These are phyloP conservation scores for Xylaria sp. DNA, from an alignment of 2,329 filamentous ascomycete genomes.

Conservation along the genomic window DNA sequence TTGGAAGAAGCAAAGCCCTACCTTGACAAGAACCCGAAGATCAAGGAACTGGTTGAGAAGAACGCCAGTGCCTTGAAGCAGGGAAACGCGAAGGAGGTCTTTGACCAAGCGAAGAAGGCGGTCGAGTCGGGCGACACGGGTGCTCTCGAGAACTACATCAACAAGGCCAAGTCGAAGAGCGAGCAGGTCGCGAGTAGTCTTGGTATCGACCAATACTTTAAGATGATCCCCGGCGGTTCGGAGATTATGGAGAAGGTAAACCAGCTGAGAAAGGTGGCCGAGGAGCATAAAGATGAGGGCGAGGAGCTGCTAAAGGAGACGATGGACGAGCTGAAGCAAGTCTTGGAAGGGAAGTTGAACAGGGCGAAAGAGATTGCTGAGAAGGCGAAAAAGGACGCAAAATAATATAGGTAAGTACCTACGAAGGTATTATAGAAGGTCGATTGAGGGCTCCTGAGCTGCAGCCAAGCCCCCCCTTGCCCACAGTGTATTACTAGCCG, in stretches of 20 bases:
- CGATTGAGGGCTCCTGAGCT: neutral
- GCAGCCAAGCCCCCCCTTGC: neutral
- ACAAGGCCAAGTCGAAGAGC: constrained; percentile 67
- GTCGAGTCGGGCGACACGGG: constrained; percentile 69
- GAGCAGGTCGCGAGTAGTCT: constrained; percentile 51
- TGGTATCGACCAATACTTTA: constrained; percentile 71
- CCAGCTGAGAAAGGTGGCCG: constrained; percentile 70
- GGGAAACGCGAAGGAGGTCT: constrained; percentile 72
- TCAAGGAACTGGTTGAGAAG: constrained; percentile 77
- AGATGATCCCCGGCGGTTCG: constrained; percentile 71
- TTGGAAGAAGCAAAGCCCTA: constrained; percentile 76
- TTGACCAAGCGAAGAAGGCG: constrained; percentile 69
- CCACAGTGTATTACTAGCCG: neutral
- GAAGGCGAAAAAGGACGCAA: constrained; percentile 61
- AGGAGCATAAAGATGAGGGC: constrained; percentile 75
- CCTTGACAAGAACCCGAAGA: constrained; percentile 79
- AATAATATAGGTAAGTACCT: constrained; percentile 46
- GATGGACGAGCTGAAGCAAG: constrained; percentile 71
- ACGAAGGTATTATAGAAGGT: no score
- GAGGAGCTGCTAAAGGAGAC: constrained; percentile 76
- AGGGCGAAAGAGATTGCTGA: constrained; percentile 68
- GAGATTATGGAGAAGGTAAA: constrained; percentile 73
- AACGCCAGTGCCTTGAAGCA: constrained; percentile 75
- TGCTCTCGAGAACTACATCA: constrained; percentile 69
- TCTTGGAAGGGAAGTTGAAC: constrained; percentile 68